These are phyloP conservation scores for Sparassis latifolia DNA, from an alignment of 1,284 basidiomycete genomes.

Conservation along the genomic window DNA sequence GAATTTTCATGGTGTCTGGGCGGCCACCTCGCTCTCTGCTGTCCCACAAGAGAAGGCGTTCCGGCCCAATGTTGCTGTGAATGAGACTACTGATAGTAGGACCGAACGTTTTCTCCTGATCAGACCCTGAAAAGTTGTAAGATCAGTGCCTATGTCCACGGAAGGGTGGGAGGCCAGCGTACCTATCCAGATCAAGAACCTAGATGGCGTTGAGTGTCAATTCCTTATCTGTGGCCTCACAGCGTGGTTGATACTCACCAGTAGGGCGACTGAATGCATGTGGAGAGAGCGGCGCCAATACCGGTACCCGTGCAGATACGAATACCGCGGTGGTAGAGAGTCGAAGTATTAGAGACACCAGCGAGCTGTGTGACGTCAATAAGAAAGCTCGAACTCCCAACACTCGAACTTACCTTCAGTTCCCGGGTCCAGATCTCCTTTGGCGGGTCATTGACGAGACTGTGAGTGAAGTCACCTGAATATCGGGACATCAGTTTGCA, in stretches of 20 bases:
- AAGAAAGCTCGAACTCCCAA: not conserved
- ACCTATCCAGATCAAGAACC: conserved; percentile 59
- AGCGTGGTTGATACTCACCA: conserved; percentile 35
- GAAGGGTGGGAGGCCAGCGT: too few relatives aligned
- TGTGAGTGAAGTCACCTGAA: conserved; percentile 53
- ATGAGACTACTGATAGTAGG: conserved; percentile 41
- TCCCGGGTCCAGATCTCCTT: conserved; percentile 62
- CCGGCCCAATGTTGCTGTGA: conserved; percentile 45
- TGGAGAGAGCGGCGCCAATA: conserved; percentile 37
- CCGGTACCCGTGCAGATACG: conserved; percentile 41
- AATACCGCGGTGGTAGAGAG: conserved; percentile 37
- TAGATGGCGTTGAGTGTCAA: conserved; percentile 14
- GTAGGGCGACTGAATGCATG: conserved; percentile 47
- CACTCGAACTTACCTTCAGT: conserved; percentile 40
- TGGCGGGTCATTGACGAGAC: conserved; percentile 55
- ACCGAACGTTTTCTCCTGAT: conserved; percentile 39
- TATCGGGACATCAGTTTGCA: too few relatives aligned
- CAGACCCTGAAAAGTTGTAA: conserved; percentile 14
- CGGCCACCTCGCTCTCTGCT: conserved; percentile 51
- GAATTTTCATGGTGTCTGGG: conserved; percentile 36
- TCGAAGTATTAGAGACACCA: conserved; percentile 37
- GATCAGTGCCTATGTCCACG: too few relatives aligned
- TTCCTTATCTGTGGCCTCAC: not conserved
- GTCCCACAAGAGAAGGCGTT: conserved; percentile 57
- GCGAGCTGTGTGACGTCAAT: conserved; percentile 26